Evolutionary conservation across 164 flowering plant species (phyloP), one percentile per base, ranked within the genome.

Genomic region (Brasenia schreberi): DNA sequence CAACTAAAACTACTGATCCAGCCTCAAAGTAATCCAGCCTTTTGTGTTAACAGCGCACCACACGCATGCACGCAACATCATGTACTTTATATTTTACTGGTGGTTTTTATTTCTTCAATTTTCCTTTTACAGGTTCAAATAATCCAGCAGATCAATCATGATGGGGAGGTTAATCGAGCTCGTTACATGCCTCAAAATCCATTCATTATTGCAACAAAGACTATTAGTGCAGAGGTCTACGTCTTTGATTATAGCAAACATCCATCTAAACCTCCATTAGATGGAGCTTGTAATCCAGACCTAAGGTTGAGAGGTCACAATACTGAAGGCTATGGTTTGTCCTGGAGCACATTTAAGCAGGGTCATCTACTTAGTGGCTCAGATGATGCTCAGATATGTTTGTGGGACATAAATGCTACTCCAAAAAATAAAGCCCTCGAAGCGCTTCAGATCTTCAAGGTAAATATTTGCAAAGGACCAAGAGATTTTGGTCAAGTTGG

Each of bases 171-270:
- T 33, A 91, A 94, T 66, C 79, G 98, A 4, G 98, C 98, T 69
- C 97, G 98, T 27, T 89, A 85, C 67, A 94, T 90, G 97, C 98
- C 98, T 39, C 98, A 94, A 73, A 94, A 94, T 64, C 81, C 86
- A 12, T 85, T 84, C 69, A 79, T 91, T 43, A 91, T 94, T 67
- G 97, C 97, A n/a, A 87, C 98, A 17, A 94, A 94, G 80, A 91
- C 98, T 5, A 83, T 86, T 58, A 85, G 87, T 71, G 92, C 97
- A 0, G 97, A 94, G 75, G 98, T 94, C 60, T 89, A 84, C 77
- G 87, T 94, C 14, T 94, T 94, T 64, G 98, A 94, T 61, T 90
- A 85, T 63, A 89, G 93, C 80, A 91, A 89, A 64, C 98, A 94
- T 70, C 95, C 92, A 49, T 87, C 95, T 52, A 87, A 88, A 72